Conservation (phyloP, 2,329 filamentous ascomycete species). For the Amylocarpus encephaloides region DNA sequence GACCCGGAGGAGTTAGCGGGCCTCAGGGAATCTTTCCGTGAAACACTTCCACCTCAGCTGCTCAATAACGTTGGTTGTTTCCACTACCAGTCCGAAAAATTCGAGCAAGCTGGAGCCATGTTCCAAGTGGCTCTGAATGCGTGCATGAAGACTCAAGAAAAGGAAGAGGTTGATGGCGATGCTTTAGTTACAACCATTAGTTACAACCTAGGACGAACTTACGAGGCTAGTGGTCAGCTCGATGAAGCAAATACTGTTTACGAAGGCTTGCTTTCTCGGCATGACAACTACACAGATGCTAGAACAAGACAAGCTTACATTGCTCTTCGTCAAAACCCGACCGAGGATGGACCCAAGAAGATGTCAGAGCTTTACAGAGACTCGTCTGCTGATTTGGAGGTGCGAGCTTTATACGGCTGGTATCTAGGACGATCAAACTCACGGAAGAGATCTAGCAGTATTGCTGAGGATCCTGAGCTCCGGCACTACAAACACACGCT, state of each 20-base stretch:
- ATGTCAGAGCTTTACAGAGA: constrained; percentile 81
- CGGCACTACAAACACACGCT: constrained; percentile 95
- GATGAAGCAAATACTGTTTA: constrained; percentile 87
- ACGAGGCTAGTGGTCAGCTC: constrained; percentile 74
- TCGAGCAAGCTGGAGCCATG: constrained; percentile 71
- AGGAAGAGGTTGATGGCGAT: constrained; percentile 75
- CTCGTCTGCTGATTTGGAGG: constrained; percentile 80
- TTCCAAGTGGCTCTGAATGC: constrained; percentile 90
- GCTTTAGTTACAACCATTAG: constrained; percentile 92
- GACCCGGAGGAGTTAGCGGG: constrained; percentile 54
- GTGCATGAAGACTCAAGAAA: constrained; percentile 74
- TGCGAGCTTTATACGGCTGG: constrained; percentile 91
- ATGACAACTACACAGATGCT: constrained; percentile 89
- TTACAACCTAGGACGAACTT: constrained; percentile 91
- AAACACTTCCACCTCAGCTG: constrained; percentile 78
- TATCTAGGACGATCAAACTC: constrained; percentile 76
- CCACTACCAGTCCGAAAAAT: constrained; percentile 80
- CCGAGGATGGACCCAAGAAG: constrained; percentile 78
- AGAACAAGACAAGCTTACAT: constrained; percentile 86
- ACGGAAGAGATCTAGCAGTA: constrained; percentile 73
- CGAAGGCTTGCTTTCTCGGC: constrained; percentile 74
- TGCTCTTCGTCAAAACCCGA: constrained; percentile 70
- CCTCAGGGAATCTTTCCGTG: constrained; percentile 58
- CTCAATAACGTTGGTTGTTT: constrained; percentile 98
- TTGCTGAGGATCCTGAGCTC: constrained; percentile 85